A percentile compares a stretch with the other conserved stretches of the same genome.
Evolutionary conservation across 73 alveolate species (phyloP).

Genomic region (Tetrahymena thermophila): DNA sequence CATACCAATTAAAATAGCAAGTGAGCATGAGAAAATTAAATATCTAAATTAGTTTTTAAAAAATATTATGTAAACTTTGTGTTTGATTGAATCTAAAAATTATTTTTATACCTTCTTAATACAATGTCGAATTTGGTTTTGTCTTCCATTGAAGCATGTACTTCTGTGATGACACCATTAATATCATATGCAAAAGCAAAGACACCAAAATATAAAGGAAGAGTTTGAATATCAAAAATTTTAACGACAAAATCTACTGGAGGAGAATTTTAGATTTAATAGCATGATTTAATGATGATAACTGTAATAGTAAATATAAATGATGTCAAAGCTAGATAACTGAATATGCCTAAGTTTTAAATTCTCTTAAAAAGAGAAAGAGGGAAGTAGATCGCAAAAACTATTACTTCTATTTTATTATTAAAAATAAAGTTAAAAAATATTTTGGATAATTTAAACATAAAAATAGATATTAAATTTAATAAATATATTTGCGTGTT

Average conservation of each 20-base stretch:
- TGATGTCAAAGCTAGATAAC: background rate
- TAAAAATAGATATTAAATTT: background rate
- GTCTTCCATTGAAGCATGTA: background rate
- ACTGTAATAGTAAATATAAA: background rate
- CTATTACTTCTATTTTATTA: background rate
- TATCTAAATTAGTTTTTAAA: background rate
- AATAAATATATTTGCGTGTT: background rate
- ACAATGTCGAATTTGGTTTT: background rate
- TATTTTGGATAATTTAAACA: background rate
- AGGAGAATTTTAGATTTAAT: background rate
- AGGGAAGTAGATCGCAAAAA: background rate
- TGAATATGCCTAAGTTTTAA: background rate
- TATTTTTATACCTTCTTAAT: background rate
- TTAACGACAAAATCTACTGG: background rate
- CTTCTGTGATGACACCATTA: background rate
- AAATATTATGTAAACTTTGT: background rate
- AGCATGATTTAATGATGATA: background rate
- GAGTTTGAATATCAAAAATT: background rate
- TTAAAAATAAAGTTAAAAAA: background rate
- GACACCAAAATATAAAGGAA: background rate
- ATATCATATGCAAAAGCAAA: background rate
- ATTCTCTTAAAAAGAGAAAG: background rate
- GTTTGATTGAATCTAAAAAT: background rate
- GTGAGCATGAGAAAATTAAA: background rate
- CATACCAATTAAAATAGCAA: background rate